Base-by-base conservation (phyloP, 352 stramenopile species). In the Phytopythium delawarense region DNA sequence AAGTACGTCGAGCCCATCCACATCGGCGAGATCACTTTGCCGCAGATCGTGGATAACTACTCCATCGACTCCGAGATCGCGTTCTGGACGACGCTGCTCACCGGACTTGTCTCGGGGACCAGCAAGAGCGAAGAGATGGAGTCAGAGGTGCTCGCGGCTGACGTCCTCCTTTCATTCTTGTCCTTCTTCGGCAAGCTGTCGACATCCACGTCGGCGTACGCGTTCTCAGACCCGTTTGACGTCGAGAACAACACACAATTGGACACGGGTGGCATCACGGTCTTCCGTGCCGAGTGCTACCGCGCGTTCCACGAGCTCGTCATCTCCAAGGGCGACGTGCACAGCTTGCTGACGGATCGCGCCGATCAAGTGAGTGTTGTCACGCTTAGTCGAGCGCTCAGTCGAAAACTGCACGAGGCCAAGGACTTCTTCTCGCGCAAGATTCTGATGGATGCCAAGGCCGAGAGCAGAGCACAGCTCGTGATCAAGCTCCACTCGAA, bases 371-470 rank as follows among this genome's bases (percentile, higher is more conserved):
- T 70, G 5, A 87, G 78, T 40, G 73, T 75, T 32, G 77, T 93
- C 18, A 91, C 81, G 42, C 76, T 93, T 16, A 93, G 82, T 52
- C 81, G 86, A 34, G 84, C 84, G 8, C 57, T 93, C 13, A 93
- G 82, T 55, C 78, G 74, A 44, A 77, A 78, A 1, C 66, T 93
- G 34, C 72, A 79, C 16, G 71, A 77, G 9, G 75, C 75, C 0
- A 76, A 71, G 8, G 79, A 87, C 23, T 93, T 93, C 42, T 89
- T 84, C 34, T 76, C 80, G 1, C 71, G 74, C 21, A 91, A 93
- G 65, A 81, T 93, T 23, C 37, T 90, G 20, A 75, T 79, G 23
- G 74, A 85, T 51, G 67, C 74, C 7, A 70, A 81, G 50, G 62
- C 75, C 16, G 61, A 74, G 6, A 66, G 62, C 51, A 71, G 57